phyloP scores from a whole-genome alignment of 2,329 filamentous ascomycete genomes.

The Cladorrhinum sp. region DNA sequence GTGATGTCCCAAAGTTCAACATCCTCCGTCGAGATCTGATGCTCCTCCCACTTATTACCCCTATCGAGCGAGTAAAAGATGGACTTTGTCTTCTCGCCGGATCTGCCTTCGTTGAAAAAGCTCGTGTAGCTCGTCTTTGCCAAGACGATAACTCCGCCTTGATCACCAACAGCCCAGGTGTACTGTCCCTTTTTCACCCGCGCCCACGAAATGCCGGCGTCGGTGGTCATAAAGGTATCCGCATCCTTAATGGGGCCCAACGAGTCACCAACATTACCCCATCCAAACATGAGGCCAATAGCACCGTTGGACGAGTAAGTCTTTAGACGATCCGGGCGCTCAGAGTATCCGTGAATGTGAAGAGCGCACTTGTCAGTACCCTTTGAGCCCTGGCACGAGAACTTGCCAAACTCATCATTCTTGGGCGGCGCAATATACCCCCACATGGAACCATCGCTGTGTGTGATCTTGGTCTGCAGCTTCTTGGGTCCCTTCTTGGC shows the following conservation, averaged over 20 bases:
- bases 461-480: constrained; percentile 86
- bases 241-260: constrained; percentile 67
- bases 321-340: constrained; percentile 74
- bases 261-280: constrained; percentile 80
- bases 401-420: constrained; percentile 65
- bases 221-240: constrained; percentile 85
- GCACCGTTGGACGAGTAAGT: constrained; percentile 87
- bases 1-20: constrained; percentile 77
- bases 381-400: constrained; percentile 59
- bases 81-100: constrained; percentile 53
- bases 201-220: constrained; percentile 88
- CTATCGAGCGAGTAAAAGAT: constrained; percentile 59
- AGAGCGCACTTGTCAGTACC: constrained; percentile 72
- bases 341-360: constrained; percentile 94
- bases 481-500: constrained; percentile 65
- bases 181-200: constrained; percentile 82
- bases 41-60: constrained; percentile 74
- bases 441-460: constrained; percentile 95
- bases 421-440: constrained; percentile 69
- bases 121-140: constrained; percentile 58
- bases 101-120: not conserved
- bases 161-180: constrained; percentile 93
- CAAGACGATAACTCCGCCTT: constrained; percentile 88
- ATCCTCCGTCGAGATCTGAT: constrained; percentile 68
- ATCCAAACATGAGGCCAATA: constrained; percentile 83